A percentile compares a stretch with the other conserved stretches of the same genome.
These are phyloP conservation scores for Adansonia digitata DNA, from an alignment of 345 rosid genomes.

Conservation along the genomic window DNA sequence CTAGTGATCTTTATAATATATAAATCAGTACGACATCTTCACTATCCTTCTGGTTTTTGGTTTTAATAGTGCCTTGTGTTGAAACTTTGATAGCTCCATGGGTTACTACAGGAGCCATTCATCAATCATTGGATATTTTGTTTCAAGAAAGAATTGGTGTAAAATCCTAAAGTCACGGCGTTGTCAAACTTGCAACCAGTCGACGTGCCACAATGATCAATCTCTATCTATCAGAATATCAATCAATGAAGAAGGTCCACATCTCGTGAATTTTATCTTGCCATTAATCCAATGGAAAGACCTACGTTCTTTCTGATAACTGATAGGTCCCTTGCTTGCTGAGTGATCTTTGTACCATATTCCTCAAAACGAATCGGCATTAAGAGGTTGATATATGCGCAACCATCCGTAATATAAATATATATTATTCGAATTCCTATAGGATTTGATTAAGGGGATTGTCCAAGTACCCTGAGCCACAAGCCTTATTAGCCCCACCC, in stretches of 20 bases:
- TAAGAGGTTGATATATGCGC: constrained; percentile 12
- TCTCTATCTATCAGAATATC: constrained; percentile 25
- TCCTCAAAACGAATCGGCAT: constrained; percentile 10
- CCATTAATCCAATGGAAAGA: not conserved
- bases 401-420: not conserved
- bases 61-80: constrained; percentile 5
- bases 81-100: not conserved
- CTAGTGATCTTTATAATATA: constrained; percentile 4
- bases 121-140: constrained; percentile 15
- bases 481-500: constrained; percentile 13
- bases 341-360: not conserved
- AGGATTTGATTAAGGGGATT: constrained; percentile 11
- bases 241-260: constrained; percentile 12
- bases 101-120: constrained; percentile 6
- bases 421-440: not conserved
- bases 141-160: constrained; percentile 17
- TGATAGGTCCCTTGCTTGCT: constrained; percentile 16
- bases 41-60: not conserved
- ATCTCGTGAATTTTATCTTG: not conserved
- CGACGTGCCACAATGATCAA: constrained; percentile 28
- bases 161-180: constrained; percentile 13
- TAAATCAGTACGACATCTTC: not conserved
- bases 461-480: constrained; percentile 18
- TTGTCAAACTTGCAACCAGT: constrained; percentile 30
- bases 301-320: constrained; percentile 1